A percentile compares a stretch with the other conserved stretches of the same genome.
Evolutionary conservation across 148 eudicot genomes (phyloP).

Genomic region (Rhododendron henanense): DNA sequence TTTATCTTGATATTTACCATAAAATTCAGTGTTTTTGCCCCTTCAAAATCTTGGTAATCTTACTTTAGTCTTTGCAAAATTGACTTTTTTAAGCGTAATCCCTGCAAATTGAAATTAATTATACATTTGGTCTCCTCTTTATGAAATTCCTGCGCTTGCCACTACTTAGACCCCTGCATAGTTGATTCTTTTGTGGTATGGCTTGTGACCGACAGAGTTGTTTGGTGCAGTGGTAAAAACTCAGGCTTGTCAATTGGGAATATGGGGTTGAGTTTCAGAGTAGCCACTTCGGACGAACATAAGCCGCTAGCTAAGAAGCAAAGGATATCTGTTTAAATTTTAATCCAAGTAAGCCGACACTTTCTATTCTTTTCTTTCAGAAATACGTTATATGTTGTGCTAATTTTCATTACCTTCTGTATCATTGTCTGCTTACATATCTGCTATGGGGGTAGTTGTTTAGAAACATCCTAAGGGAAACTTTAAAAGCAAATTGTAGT

Average conservation of each 20-base stretch:
- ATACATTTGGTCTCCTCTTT: neutral
- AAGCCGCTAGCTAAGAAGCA: neutral
- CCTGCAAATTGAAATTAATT: neutral
- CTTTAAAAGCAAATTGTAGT: neutral
- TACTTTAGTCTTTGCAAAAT: neutral
- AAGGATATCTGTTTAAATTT: neutral
- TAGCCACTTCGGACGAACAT: neutral
- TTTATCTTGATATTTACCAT: neutral
- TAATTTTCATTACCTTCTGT: neutral
- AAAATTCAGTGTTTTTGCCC: neutral
- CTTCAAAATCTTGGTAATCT: neutral
- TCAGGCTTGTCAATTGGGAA: neutral
- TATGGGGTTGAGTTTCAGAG: neutral
- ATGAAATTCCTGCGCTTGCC: neutral
- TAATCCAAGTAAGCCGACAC: neutral
- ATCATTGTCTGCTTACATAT: neutral
- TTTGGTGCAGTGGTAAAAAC: neutral
- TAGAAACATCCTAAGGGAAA: neutral
- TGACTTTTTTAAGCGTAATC: neutral
- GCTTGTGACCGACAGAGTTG: neutral
- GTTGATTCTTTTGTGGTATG: neutral
- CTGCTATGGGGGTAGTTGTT: neutral
- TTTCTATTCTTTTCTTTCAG: neutral
- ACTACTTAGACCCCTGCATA: neutral
- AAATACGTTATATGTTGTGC: neutral